Evolutionary conservation across 2,329 filamentous ascomycete genomes (phyloP), one percentile per base, ranked within the genome.

Genomic region (Aureobasidium namibiae): DNA sequence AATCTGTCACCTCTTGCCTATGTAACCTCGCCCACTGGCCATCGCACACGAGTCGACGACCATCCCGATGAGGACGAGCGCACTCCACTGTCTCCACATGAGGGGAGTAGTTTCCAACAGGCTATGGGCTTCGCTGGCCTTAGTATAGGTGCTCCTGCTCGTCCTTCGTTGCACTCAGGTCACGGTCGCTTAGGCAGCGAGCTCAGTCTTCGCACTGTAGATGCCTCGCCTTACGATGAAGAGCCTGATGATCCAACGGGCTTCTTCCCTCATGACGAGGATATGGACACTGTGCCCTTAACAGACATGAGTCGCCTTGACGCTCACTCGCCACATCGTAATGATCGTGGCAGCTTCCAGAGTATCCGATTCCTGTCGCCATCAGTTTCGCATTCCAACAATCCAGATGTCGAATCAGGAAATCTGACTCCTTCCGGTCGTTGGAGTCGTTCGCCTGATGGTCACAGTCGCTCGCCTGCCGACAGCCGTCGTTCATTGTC

Each of bases 391-490:
- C 76, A 78, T 59, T 84, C 87, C 69, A 80, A 87, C 68, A 72
- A 85, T 50, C 75, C 73, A 7, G 74, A 79, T 60, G 68, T 86
- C 48, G 89, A 92, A 71, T 78, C 79, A 49, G 82, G 81, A 6
- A 71, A 78, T 59, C 74, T 76, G 45, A 71, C 78, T 7, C 72
- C 76, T 48, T 79, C 81, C 61, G 76, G 78, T 62, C 83, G 81
- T 64, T 82, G 84, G 69, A 82, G 85, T 57, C 71, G 70, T 53
- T 71, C 76, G 74, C 68, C 82, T 14, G 61, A 61, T 60, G 57
- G 26, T 74, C 54, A 57, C 23, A 57, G 54, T 31, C 54, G 42
- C 10, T 57, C 54, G 26, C 54, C 54, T 31, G 54, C 78, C 82
- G 59, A 75, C 36, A 66, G 73, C 23, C 73, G 74, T 60, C 70